Evolutionary conservation across 768 basidiomycete genomes (phyloP), one percentile per base, ranked within the genome.

Genomic region (Trametes sanguinea): DNA sequence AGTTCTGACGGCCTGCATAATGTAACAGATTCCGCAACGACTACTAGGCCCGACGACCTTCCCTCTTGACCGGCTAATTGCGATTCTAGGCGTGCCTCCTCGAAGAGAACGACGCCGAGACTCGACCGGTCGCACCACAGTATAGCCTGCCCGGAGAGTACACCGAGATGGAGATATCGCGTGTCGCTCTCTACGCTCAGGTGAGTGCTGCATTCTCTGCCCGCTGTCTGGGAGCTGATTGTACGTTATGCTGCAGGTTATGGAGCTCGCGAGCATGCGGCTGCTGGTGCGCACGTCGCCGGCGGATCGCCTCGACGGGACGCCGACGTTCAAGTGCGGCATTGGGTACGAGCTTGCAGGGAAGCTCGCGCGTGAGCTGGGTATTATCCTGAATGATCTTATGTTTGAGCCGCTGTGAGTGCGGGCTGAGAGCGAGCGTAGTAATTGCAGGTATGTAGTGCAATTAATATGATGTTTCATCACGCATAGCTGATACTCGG

Each of bases 21-120:
- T 8, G 13, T 10, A 4, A 22, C 51, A 92, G 89, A 77, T 88
- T 14, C 84, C 93, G 1, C 91, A 93, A 68, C 78, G 87, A n/a
- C 80, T 94, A 4, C 75, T 90, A 2, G 94, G 94, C 1, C 94
- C 94, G 2, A 78, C 82, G 37, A 74, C 87, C 1, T 95, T 95
- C 69, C 85, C 89, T 0, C 73, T 95, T 1, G 94, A 95, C 68
- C 77, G 94, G 33, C 75, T 96, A 56, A 69, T 92, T 3, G 93
- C 91, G 0, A 89, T 95, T 54, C 79, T 95, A 1, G 92, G 90
- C 1, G 82, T 86, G 0, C 73, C 73, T 97, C 1, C 67, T 93
- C 11, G 88, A 92, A 67, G 92, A 92, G 69, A 84, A 91, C 65
- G 88, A 83, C 62, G 67, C 73, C 0, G 84, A 89, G 22, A 71